Conservation (phyloP, 2,329 filamentous ascomycete species). For the Aspergillus nomiae region DNA sequence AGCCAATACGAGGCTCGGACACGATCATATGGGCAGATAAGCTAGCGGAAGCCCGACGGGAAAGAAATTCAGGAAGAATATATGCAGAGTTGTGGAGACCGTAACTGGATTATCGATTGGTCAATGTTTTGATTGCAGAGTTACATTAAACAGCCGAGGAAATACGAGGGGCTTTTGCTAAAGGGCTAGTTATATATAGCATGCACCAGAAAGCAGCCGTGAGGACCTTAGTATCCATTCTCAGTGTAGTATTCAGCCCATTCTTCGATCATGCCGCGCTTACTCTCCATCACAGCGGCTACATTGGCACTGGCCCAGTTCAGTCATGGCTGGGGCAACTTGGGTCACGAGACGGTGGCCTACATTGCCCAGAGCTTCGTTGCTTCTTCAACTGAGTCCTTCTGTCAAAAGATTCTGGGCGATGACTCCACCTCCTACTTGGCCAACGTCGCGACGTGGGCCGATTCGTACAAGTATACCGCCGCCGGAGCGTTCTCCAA, state of each 20-base stretch:
- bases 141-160: background rate
- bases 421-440: slow-evolving; percentile 50
- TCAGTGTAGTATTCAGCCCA: too few relatives aligned
- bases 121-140: background rate
- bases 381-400: slow-evolving; percentile 44
- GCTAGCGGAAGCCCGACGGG: background rate
- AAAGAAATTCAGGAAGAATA: background rate
- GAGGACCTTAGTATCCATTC: background rate
- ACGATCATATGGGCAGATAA: background rate
- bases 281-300: background rate
- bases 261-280: background rate
- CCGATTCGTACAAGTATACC: slow-evolving; percentile 54
- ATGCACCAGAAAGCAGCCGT: too few relatives aligned
- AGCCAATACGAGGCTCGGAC: background rate
- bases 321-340: slow-evolving; percentile 50
- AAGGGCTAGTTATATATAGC: background rate
- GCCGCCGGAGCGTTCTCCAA: slow-evolving; percentile 51
- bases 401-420: slow-evolving; percentile 47
- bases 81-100: background rate
- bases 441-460: slow-evolving; percentile 57
- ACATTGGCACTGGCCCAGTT: background rate
- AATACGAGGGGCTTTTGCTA: background rate
- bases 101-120: background rate
- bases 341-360: slow-evolving; percentile 58
- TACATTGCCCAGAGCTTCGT: slow-evolving; percentile 57